Evolutionary conservation across 306 rosid genomes (phyloP).

Genomic region (Alnus rubra): DNA sequence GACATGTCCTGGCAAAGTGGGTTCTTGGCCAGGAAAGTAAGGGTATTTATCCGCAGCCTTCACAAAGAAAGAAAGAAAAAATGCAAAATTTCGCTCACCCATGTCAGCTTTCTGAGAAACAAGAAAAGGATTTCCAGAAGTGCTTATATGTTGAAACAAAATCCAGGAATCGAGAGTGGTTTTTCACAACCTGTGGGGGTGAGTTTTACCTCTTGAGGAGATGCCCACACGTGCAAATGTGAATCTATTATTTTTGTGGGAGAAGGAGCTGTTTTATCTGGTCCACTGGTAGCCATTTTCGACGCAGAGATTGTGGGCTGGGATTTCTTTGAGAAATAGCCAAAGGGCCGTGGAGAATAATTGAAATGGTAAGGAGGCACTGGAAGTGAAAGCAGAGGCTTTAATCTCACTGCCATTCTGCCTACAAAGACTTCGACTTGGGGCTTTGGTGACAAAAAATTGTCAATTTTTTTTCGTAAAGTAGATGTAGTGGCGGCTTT

Average conservation of each 20-base stretch:
- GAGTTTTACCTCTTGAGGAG: conserved; percentile 58
- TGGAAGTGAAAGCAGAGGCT: conserved; percentile 20
- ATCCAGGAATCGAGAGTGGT: neutral
- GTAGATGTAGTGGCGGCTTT: neutral
- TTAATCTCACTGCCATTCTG: conserved; percentile 29
- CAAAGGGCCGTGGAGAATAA: neutral
- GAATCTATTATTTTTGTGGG: conserved; percentile 60
- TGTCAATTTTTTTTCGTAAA: neutral
- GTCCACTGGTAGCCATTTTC: conserved; percentile 42
- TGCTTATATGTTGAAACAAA: neutral
- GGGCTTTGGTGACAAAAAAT: neutral
- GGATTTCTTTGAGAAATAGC: conserved; percentile 17
- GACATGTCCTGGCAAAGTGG: conserved; percentile 62
- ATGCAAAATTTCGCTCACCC: neutral
- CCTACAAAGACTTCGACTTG: neutral
- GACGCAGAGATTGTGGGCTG: conserved; percentile 18
- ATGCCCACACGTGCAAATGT: conserved; percentile 94
- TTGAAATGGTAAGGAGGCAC: neutral
- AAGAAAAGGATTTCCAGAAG: neutral
- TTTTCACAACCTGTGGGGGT: neutral
- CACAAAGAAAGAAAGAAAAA: neutral
- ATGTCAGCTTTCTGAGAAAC: neutral
- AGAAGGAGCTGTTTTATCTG: neutral
- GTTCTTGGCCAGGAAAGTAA: conserved; percentile 78
- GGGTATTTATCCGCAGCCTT: conserved; percentile 74